Percentiles rank a stretch among this genome's conserved stretches.
These are phyloP conservation scores for Fusarium robinianum DNA, from an alignment of 2,329 filamentous ascomycete genomes.

Conservation along the genomic window DNA sequence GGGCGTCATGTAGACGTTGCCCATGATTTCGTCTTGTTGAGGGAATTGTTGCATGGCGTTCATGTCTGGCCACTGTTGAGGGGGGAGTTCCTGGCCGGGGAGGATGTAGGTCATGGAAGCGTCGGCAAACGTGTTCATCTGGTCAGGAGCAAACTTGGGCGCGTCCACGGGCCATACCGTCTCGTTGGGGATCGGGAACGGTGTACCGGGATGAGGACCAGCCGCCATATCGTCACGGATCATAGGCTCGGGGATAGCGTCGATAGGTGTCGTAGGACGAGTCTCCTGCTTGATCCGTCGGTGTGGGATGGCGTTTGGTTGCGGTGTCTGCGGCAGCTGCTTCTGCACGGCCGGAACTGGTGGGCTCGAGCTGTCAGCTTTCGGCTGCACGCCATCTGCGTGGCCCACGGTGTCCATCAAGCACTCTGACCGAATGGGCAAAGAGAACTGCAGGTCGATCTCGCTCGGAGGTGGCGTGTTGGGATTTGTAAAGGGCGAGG, in stretches of 20 bases:
- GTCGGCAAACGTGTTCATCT: conserved; percentile 41
- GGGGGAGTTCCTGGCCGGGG: conserved; percentile 37
- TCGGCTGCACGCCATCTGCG: conserved; percentile 29
- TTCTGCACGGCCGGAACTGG: conserved; percentile 36
- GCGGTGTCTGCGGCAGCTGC: conserved; percentile 39
- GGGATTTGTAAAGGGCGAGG: conserved; percentile 44
- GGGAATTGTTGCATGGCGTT: conserved; percentile 35
- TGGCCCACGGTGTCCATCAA: conserved; percentile 42
- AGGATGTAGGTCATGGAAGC: conserved; percentile 39
- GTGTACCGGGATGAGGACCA: conserved; percentile 48
- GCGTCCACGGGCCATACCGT: conserved; percentile 45
- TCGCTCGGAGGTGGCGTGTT: conserved; percentile 45
- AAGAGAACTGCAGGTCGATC: conserved; percentile 46
- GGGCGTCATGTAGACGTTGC: conserved; percentile 34
- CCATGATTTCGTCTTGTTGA: conserved; percentile 38
- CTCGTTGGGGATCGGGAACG: conserved; percentile 47
- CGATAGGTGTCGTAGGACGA: conserved; percentile 43
- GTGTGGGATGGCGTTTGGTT: conserved; percentile 37
- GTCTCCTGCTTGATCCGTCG: conserved; percentile 45
- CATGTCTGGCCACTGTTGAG: conserved; percentile 35
- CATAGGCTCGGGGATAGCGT: conserved; percentile 36
- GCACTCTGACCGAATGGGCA: conserved; percentile 45
- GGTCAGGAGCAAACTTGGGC: conserved; percentile 47
- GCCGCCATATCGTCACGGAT: conserved; percentile 42
- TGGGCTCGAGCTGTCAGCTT: conserved; percentile 35